Evolutionary conservation across 495 filamentous ascomycete species (phyloP), one percentile per base, ranked within the genome.

Genomic region (Aspergillus ostianus): DNA sequence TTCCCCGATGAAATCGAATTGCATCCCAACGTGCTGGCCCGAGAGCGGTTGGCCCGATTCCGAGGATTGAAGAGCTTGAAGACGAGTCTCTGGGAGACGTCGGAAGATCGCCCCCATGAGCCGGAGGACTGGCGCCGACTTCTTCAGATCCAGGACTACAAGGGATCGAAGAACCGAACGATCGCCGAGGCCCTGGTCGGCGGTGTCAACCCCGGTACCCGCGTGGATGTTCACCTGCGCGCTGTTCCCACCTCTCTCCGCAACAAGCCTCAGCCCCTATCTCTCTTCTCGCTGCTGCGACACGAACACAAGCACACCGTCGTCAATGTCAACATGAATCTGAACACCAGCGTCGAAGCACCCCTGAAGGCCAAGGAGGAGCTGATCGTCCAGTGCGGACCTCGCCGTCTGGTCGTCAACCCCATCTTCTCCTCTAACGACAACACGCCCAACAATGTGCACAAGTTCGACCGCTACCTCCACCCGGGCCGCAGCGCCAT

Each of bases 1-100:
- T 98, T 98, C 75, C 94, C 94, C 5, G 94, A 98, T 60, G 94
- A 98, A 72, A 93, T 98, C 65, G 94, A 98, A 71, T 80, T 98
- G 47, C 90, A 88, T 63, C 94, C 95, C 0, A 86, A 93, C 53
- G 91, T 93, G 2, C 79, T 90, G 46, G 94, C 93, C 3, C 78
- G 91, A 47, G 94, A 98, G 73, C 83, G 94, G 4, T 76, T 98
- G 50, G 83, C 88, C 15, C 83, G 89, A 53, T 98, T 95, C 74
- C 77, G 94, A 67, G 94, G 94, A 18, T 73, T 98, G 55, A 98
- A 97, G 80, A 95, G 87, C 68, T 68, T 98, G 57, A 86, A 90
- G 61, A 88, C 89, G 18, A 94, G 90, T 67, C 76, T 80, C 46
- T 98, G 94, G 94, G 88, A 95, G 63, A 91, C 86, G 17, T 85